Conservation (phyloP, 2,329 filamentous ascomycete species). For the Xylaria arbuscula region DNA sequence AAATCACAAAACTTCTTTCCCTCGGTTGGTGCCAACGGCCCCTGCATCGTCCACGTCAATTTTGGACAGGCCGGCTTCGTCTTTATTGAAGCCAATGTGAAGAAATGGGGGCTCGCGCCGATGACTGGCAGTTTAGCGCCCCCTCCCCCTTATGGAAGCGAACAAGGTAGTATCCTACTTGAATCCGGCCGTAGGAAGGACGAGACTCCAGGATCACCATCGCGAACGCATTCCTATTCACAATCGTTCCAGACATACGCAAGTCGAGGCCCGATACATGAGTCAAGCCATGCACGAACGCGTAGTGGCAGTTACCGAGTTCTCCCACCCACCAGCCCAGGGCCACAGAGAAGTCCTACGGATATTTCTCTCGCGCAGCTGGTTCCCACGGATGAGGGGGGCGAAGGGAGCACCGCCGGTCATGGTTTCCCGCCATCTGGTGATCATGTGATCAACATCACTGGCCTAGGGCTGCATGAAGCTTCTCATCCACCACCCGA, state of each 20-base stretch:
- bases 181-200: constrained; percentile 80
- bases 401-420: constrained; percentile 69
- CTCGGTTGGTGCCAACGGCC: constrained; percentile 94
- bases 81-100: constrained; percentile 98
- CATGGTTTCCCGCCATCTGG: constrained; percentile 50
- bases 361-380: constrained; percentile 95
- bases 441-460: constrained; percentile 52
- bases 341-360: constrained; percentile 89
- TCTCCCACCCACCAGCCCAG: constrained; percentile 82
- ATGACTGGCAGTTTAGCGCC: constrained; percentile 96
- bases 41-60: constrained; percentile 93
- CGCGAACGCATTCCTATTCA: constrained; percentile 57
- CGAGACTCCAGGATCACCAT: constrained; percentile 58
- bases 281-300: constrained; percentile 76
- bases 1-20: constrained; percentile 98
- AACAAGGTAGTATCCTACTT: constrained; percentile 94
- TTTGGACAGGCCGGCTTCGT: constrained; percentile 98
- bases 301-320: constrained; percentile 83
- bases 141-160: constrained; percentile 94
- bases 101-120: constrained; percentile 98
- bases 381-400: constrained; percentile 75
- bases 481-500: constrained; percentile 74
- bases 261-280: constrained; percentile 55
- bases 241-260: constrained; percentile 60
- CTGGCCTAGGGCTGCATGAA: constrained; percentile 64